These are phyloP conservation scores for Cladorrhinum samala DNA, from an alignment of 495 filamentous ascomycete species.

Conservation along the genomic window DNA sequence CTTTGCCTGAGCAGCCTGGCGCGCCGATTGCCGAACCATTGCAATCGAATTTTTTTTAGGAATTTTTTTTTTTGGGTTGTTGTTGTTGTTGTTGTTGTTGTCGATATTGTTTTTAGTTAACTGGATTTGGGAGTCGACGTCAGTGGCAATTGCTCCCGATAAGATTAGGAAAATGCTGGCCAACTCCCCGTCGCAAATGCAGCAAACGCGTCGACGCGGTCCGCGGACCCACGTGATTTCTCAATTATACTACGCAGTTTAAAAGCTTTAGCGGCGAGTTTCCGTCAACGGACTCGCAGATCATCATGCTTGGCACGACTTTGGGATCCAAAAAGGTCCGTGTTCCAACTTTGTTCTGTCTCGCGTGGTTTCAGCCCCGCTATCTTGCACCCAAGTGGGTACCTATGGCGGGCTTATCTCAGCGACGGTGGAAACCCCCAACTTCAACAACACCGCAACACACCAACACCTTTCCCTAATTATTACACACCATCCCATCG, in stretches of 20 bases:
- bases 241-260: background rate
- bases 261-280: too few relatives aligned
- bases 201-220: background rate
- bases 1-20: conserved; percentile 9
- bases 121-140: background rate
- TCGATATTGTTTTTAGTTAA: background rate
- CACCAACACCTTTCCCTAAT: too few relatives aligned
- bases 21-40: conserved; percentile 11
- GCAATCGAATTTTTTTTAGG: background rate
- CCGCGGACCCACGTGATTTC: background rate
- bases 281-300: too few relatives aligned
- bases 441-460: too few relatives aligned
- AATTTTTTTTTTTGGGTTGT: background rate
- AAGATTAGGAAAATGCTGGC: too few relatives aligned
- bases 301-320: background rate
- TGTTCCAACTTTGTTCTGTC: background rate
- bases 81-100: background rate
- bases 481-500: too few relatives aligned
- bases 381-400: background rate
- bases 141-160: too few relatives aligned
- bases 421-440: background rate
- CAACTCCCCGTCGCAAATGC: too few relatives aligned
- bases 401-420: too few relatives aligned
- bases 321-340: background rate
- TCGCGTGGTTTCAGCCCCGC: background rate